Conservation (phyloP, 768 basidiomycete species). For the Gloeostereum incarnatum region DNA sequence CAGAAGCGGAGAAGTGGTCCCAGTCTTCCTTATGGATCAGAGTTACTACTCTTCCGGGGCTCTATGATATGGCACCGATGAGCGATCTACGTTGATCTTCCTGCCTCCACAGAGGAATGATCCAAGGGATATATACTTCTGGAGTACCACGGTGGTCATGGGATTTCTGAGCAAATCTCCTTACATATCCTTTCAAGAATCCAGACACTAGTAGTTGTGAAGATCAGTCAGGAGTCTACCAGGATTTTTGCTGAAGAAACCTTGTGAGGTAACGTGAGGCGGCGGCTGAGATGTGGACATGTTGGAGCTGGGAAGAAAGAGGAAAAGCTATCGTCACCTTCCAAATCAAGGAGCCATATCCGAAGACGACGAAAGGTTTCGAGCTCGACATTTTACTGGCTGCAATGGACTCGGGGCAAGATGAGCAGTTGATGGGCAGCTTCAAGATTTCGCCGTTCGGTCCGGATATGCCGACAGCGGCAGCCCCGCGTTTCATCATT, state of each 20-base stretch:
- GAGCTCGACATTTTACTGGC: no score
- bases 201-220: conserved; percentile 44
- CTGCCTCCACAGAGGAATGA: not conserved
- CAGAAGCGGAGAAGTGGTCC: conserved; percentile 64
- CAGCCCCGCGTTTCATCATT: no score
- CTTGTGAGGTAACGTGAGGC: conserved; percentile 63
- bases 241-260: conserved; percentile 21
- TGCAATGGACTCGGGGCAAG: no score
- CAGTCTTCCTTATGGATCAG: conserved; percentile 85
- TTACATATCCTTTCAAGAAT: conserved; percentile 84
- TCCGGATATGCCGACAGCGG: no score
- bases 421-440: no score
- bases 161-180: conserved; percentile 85
- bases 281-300: conserved; percentile 47
- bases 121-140: conserved; percentile 34
- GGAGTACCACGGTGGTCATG: conserved; percentile 91
- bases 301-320: not conserved
- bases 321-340: conserved; percentile 39
- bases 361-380: conserved; percentile 87
- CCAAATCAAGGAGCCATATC: conserved; percentile 90
- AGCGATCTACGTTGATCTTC: no score
- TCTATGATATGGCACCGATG: no score
- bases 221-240: not conserved
- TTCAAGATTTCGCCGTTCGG: no score
- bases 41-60: conserved; percentile 85